A percentile compares a stretch with the other conserved stretches of the same genome.
These are phyloP conservation scores for Candida sanyiensis DNA, from an alignment of 805 yeast species.

Conservation along the genomic window DNA sequence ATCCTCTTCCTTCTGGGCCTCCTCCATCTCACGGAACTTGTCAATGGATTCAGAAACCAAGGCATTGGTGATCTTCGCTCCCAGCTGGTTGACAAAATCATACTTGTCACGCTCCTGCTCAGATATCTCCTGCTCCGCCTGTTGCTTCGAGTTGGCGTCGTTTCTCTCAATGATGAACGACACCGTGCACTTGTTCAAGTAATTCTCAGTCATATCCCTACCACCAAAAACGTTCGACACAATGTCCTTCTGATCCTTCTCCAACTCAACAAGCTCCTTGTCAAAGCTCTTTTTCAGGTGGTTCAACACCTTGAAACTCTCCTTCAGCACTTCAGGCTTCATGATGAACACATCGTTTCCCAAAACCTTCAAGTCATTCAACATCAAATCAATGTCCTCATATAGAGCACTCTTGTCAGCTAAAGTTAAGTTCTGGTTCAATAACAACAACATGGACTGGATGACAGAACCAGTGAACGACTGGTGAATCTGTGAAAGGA, in stretches of 20 bases:
- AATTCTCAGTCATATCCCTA: slow-evolving; percentile 25
- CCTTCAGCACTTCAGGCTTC: slow-evolving; percentile 26
- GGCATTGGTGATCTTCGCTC: slow-evolving; percentile 16
- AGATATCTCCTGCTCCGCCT: slow-evolving; percentile 1
- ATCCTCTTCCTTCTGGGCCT: slow-evolving; percentile 8
- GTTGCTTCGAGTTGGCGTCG: slow-evolving; percentile 6
- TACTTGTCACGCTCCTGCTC: slow-evolving; percentile 10
- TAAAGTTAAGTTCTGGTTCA: slow-evolving; percentile 17
- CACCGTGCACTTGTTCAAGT: slow-evolving; percentile 26
- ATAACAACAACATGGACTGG: slow-evolving; percentile 28
- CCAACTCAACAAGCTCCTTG: slow-evolving; percentile 23
- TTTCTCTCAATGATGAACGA: slow-evolving; percentile 22
- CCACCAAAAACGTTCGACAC: slow-evolving; percentile 31
- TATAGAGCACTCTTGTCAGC: slow-evolving; percentile 20
- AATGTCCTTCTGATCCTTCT: slow-evolving; percentile 25
- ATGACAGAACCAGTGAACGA: slow-evolving; percentile 29
- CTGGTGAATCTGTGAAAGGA: slow-evolving; percentile 30
- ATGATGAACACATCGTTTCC: slow-evolving; percentile 23
- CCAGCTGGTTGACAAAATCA: slow-evolving; percentile 20
- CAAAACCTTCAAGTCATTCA: slow-evolving; percentile 22
- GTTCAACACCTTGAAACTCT: slow-evolving; percentile 25
- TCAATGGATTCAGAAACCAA: slow-evolving; percentile 14
- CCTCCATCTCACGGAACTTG: slow-evolving; percentile 14
- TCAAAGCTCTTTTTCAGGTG: slow-evolving; percentile 22
- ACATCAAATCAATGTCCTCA: slow-evolving; percentile 24